Conservation (phyloP, 345 rosid genomes). For the Eucalyptus pauciflora region DNA sequence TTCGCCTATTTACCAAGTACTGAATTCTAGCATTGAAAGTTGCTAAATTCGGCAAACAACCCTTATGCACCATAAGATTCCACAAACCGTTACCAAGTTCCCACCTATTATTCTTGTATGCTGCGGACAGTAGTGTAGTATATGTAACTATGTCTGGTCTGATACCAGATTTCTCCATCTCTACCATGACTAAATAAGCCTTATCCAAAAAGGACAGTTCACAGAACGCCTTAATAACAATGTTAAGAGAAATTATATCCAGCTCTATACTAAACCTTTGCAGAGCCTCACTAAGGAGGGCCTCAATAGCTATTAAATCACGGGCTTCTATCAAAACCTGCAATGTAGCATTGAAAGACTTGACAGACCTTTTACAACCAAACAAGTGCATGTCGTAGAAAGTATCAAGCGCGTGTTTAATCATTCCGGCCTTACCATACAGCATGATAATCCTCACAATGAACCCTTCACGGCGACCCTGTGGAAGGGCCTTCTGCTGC, state of each 20-base stretch:
- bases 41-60: conserved; percentile 64
- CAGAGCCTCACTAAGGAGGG: conserved; percentile 26
- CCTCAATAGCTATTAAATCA: conserved; percentile 34
- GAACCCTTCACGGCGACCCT: conserved; percentile 82
- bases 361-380: conserved; percentile 56
- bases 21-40: conserved; percentile 75
- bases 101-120: conserved; percentile 33
- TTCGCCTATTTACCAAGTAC: conserved; percentile 41
- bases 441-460: conserved; percentile 70
- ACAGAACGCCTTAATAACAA: conserved; percentile 43
- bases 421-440: conserved; percentile 80
- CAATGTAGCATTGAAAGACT: conserved; percentile 70
- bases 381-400: conserved; percentile 46
- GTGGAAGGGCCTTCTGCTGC: conserved; percentile 73
- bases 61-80: conserved; percentile 70
- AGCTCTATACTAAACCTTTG: conserved; percentile 24
- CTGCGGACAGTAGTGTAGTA: conserved; percentile 64
- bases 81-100: conserved; percentile 68
- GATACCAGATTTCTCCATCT: conserved; percentile 49
- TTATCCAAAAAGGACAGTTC: conserved; percentile 42
- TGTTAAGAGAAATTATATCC: conserved; percentile 50
- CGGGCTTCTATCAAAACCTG: conserved; percentile 39
- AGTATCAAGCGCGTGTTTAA: conserved; percentile 50
- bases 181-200: conserved; percentile 39
- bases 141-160: conserved; percentile 64